These are phyloP conservation scores for Fusarium longipes DNA, from an alignment of 2,329 filamentous ascomycete genomes.

Conservation along the genomic window DNA sequence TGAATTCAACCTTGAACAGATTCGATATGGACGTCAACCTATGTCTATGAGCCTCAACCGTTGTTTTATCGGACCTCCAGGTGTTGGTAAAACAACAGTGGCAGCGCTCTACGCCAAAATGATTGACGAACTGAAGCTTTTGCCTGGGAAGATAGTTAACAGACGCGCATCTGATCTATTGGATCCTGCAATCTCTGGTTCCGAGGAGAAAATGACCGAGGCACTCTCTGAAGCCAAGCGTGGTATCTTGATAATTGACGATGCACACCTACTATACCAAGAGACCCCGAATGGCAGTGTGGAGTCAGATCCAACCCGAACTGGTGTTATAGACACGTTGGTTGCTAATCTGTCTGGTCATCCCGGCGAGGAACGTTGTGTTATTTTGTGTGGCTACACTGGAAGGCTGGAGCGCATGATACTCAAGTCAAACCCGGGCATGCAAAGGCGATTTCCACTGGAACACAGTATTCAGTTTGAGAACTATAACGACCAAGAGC, in stretches of 20 bases:
- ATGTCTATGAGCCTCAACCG: not conserved
- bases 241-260: not conserved
- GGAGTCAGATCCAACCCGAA: not conserved
- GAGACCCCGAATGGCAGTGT: no score
- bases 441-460: not conserved
- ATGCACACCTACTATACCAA: not conserved
- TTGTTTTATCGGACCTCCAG: not conserved
- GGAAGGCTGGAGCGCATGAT: not conserved
- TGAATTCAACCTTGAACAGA: not conserved
- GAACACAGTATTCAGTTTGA: not conserved
- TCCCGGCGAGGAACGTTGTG: not conserved
- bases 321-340: not conserved
- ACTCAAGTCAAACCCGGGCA: not conserved
- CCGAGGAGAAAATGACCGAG: not conserved
- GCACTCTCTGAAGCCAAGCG: not conserved
- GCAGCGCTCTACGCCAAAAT: not conserved
- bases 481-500: not conserved
- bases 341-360: not conserved
- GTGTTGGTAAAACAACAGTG: slow-evolving; percentile 1
- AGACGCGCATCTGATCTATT: not conserved
- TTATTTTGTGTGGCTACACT: not conserved
- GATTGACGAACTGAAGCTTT: not conserved
- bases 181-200: no score
- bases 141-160: not conserved
- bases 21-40: not conserved